phyloP scores from a whole-genome alignment of 2,329 filamentous ascomycete genomes.

The Madurella mycetomatis region DNA sequence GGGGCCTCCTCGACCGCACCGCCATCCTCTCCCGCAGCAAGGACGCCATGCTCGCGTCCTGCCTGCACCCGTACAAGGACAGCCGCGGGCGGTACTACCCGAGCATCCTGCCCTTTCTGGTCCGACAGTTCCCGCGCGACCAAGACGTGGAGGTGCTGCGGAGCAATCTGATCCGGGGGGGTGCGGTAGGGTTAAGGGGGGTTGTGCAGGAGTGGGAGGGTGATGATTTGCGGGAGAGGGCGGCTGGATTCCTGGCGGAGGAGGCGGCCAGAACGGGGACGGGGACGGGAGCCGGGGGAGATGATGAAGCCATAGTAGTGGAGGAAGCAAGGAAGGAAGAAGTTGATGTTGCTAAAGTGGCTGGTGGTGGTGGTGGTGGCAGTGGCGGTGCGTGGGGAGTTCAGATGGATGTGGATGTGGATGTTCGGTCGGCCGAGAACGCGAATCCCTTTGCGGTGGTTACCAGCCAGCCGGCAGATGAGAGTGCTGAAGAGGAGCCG shows the following conservation, averaged over 20 bases:
- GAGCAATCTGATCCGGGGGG: conserved; percentile 49
- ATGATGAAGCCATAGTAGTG: no score
- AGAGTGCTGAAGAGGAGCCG: neutral
- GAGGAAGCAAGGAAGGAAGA: no score
- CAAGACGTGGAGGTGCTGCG: conserved; percentile 67
- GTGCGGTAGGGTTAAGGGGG: conserved; percentile 22
- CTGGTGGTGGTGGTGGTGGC: neutral
- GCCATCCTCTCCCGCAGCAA: conserved; percentile 67
- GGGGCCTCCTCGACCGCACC: conserved; percentile 74
- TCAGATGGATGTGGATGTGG: conserved; percentile 11
- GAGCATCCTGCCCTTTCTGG: conserved; percentile 77
- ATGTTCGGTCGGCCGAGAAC: neutral
- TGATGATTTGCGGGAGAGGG: neutral
- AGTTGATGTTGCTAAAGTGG: no score
- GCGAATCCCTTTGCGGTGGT: conserved; percentile 11
- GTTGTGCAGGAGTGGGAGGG: neutral
- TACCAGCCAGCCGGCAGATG: neutral
- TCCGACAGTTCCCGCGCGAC: conserved; percentile 58
- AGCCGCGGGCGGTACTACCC: conserved; percentile 60
- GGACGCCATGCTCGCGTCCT: conserved; percentile 72
- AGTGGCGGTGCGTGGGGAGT: conserved; percentile 1
- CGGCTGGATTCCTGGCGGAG: no score
- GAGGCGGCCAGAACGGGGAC: no score
- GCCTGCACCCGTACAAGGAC: conserved; percentile 70
- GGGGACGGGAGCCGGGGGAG: no score